Base-by-base conservation (phyloP, 305 asterid genomes). In the Andrographis paniculata region DNA sequence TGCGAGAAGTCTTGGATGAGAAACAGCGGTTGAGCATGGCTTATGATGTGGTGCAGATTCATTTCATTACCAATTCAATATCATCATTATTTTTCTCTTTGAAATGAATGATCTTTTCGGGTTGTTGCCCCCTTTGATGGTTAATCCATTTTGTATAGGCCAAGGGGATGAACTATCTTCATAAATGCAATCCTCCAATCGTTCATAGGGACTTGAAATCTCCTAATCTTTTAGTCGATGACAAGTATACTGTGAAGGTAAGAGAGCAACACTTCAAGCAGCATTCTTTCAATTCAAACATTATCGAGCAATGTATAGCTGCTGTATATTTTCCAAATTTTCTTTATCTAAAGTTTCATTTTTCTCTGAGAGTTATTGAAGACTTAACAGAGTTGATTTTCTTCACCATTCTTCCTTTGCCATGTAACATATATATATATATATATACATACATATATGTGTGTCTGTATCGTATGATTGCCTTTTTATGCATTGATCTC, bases 121-220 rank as follows among this genome's bases (percentile, higher is more conserved):
- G 33, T 28, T 28, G 7, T 28, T 28, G 10, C 33, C 10, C 9
- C 33, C 33, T 23, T 48, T 57, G 49, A 54, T 49, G 39, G 39
- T 15, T 44, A 27, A 37, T n/a, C 56, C n/a, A 43, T 46, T 48
- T 58, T 52, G 36, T 71, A 54, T 85, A 87, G 97, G 95, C 92
- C 16, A 87, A 81, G 53, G 97, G 97, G 68, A 87, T 87, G 97
- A 88, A 88, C 64, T 88, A 88, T 69, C 95, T 88, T 53, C 97
- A 84, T 59, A 78, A 83, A 48, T 84, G 85, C 49, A 79, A 42
- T n/a, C 95, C 97, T 1, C 94, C 95, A 23, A 54, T 88, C 20
- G 95, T 88, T 52, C 97, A 88, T 54, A 82, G 94, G 83, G 97
- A 88, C 65, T 83, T 88, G 21, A 84, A 88, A 63, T 82, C 97